These are phyloP conservation scores for Coprinopsis cinerea DNA, from an alignment of 768 basidiomycete genomes.

Conservation along the genomic window DNA sequence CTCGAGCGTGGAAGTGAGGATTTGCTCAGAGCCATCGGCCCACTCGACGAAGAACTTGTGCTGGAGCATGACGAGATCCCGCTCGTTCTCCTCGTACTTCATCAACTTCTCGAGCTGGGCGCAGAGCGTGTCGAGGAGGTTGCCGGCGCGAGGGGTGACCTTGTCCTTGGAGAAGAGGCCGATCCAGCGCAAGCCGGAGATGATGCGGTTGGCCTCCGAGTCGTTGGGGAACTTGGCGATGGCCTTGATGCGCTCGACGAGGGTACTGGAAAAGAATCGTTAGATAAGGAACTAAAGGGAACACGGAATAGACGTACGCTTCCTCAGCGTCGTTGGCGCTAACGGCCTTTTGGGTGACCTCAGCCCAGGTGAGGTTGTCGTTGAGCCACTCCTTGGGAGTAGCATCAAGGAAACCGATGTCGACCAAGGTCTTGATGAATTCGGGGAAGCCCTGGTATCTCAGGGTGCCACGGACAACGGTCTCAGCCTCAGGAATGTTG, in stretches of 20 bases:
- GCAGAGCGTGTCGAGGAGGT: constrained; percentile 92
- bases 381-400: constrained; percentile 72
- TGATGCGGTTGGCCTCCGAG: constrained; percentile 67
- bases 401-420: constrained; percentile 82
- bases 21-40: constrained; percentile 79
- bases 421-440: constrained; percentile 83
- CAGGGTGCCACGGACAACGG: constrained; percentile 87
- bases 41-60: constrained; percentile 95
- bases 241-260: constrained; percentile 65
- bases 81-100: constrained; percentile 86
- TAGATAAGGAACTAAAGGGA: background rate
- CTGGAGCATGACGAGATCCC: constrained; percentile 96
- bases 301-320: constrained; percentile 37
- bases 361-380: constrained; percentile 72
- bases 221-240: constrained; percentile 70
- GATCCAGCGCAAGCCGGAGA: constrained; percentile 89
- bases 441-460: constrained; percentile 96
- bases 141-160: constrained; percentile 56
- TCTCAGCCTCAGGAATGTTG: constrained; percentile 89
- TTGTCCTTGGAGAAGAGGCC: constrained; percentile 79
- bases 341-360: constrained; percentile 72
- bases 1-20: constrained; percentile 86
- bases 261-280: constrained; percentile 39
- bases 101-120: constrained; percentile 85
- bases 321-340: constrained; percentile 66